phyloP scores from a whole-genome alignment of 2,329 filamentous ascomycete species.

The Penicillium palitans region DNA sequence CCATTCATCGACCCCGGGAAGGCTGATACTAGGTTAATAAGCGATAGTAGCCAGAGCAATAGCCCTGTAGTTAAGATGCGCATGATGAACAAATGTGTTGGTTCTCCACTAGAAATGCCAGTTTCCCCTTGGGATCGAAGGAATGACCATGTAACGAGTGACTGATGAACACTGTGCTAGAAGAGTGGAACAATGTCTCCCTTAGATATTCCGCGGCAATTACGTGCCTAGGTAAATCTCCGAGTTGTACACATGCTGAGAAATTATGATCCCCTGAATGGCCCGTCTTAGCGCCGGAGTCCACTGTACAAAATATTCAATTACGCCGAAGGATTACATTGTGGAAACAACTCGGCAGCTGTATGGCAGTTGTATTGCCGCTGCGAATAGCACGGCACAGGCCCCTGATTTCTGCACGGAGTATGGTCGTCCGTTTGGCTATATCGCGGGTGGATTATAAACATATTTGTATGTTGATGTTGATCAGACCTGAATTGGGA shows the following conservation, averaged over 20 bases:
- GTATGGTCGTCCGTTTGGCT: background rate
- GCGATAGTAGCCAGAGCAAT: slow-evolving; percentile 15
- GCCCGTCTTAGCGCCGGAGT: background rate
- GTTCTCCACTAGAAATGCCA: too few relatives aligned
- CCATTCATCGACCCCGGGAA: slow-evolving; percentile 12
- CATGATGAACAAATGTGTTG: slow-evolving; percentile 9
- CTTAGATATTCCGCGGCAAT: background rate
- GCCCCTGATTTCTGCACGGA: background rate
- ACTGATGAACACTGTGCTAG: background rate
- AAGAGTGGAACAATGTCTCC: background rate
- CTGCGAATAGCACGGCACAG: background rate
- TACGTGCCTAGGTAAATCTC: background rate
- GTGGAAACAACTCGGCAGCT: background rate
- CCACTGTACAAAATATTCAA: background rate
- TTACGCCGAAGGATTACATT: background rate
- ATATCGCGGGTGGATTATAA: background rate
- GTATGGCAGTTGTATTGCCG: background rate
- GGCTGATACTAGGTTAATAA: slow-evolving; percentile 7
- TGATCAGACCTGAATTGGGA: slow-evolving; percentile 2
- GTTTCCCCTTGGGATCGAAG: too few relatives aligned
- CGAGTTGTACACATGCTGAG: background rate
- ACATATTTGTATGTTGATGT: background rate
- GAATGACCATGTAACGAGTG: too few relatives aligned
- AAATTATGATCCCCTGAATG: slow-evolving; percentile 15
- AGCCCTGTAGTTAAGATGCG: slow-evolving; percentile 8